A percentile compares a stretch with the other conserved stretches of the same genome.
phyloP scores from a whole-genome alignment of 441 rosid genomes.

The Capsella rubella region DNA sequence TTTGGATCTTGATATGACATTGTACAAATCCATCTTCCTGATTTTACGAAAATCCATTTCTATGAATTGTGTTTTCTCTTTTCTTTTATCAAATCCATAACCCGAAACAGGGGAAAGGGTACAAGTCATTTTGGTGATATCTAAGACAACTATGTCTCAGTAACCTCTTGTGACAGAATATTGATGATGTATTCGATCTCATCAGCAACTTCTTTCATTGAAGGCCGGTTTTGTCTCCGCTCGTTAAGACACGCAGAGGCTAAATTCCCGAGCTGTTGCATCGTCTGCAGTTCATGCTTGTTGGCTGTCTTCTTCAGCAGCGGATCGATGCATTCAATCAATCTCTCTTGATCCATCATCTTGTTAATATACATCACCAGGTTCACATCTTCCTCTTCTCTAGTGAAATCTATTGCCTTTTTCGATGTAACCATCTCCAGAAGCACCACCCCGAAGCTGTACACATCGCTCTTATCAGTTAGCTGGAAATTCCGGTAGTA shows the following conservation, averaged over 20 bases:
- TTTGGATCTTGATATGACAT: slow-evolving; percentile 46
- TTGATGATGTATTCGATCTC: slow-evolving; percentile 57
- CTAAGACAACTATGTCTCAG: slow-evolving; percentile 40
- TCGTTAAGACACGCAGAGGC: slow-evolving; percentile 59
- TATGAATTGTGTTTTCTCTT: slow-evolving; percentile 6
- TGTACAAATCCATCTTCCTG: slow-evolving; percentile 1
- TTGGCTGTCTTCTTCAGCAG: slow-evolving; percentile 47
- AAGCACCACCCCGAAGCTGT: slow-evolving; percentile 63
- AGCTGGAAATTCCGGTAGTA: slow-evolving; percentile 65
- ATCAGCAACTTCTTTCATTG: slow-evolving; percentile 60
- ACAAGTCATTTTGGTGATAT: slow-evolving; percentile 24
- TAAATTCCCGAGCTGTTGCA: slow-evolving; percentile 53
- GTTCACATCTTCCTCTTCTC: slow-evolving; percentile 56
- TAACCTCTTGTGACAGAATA: slow-evolving; percentile 39
- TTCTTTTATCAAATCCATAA: slow-evolving; percentile 19
- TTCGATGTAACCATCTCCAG: slow-evolving; percentile 53
- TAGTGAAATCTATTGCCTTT: slow-evolving; percentile 56
- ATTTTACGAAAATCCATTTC: neutral
- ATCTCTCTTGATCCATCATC: slow-evolving; percentile 53
- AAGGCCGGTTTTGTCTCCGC: slow-evolving; percentile 56
- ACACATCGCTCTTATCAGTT: slow-evolving; percentile 66
- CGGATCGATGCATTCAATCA: slow-evolving; percentile 53
- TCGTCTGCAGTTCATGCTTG: slow-evolving; percentile 46
- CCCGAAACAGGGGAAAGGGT: neutral
- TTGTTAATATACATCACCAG: slow-evolving; percentile 53